Evolutionary conservation across 441 rosid genomes (phyloP), one percentile per base, ranked within the genome.

Genomic region (Erysimum cheiri): DNA sequence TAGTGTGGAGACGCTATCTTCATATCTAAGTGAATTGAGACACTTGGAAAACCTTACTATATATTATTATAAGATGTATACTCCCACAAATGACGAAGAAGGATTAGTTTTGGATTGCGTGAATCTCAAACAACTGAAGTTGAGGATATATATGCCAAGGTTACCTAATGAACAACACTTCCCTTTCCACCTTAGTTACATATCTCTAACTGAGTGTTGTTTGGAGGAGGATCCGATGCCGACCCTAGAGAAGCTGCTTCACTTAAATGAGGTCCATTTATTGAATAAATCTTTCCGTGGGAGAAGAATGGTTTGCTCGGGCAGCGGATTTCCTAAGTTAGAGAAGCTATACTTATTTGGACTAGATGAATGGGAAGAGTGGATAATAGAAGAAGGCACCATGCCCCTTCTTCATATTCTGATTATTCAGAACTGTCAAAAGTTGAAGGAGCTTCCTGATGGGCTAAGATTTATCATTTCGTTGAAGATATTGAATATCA

Each of bases 301-400:
- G 29, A 67, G 3, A 8, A 24, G 14, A 9, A 43, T 65, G 54
- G 62, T 31, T 5, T 73, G 61, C 39, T 50, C 60, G 0, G 0
- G 2, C 1, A 14, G 22, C n/a, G 67, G 70, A 7, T 75, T 69
- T 31, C 75, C 68, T 40, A 15, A 63, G 0, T 41, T 74, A 6
- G 10, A 53, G 4, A 5, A 19, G 4, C 33, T 74, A 3, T 0
- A 1, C 0, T 19, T 67, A 0, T 1, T 0, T 0, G 0, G 0
- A 0, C 3, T 53, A 11, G 4, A 3, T 0, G 24, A 74, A 19
- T 44, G 11, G 52, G 78, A 67, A 56, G 69, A 68, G 33, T 74
- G 73, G 71, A 14, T 37, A 26, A 28, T 67, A 6, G 71, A 75
- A 60, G 75, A 62, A 63, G 61, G 53, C 11, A 50, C 71, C 33